A percentile compares a stretch with the other conserved stretches of the same genome.
Conservation (phyloP, 108 stramenopile species). For the Schizochytrium sp. region DNA sequence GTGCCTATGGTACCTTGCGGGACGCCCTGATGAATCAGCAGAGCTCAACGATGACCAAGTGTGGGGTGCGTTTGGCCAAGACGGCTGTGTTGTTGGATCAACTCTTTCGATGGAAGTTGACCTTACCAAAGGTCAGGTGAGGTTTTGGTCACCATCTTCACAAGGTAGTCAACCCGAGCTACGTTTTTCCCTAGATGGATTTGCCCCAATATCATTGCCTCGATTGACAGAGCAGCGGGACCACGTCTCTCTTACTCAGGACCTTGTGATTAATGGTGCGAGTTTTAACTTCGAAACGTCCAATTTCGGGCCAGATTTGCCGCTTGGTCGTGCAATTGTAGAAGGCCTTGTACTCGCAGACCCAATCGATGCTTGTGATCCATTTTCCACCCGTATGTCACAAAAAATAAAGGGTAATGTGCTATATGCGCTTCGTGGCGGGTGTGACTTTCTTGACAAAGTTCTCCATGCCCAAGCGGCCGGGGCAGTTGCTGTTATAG, state of each 20-base stretch:
- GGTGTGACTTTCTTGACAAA: constrained; percentile 55
- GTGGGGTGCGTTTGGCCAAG: constrained; percentile 30
- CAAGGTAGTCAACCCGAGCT: background rate
- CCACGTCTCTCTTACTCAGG: constrained; percentile 39
- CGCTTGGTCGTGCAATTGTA: background rate
- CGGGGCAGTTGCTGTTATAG: constrained; percentile 35
- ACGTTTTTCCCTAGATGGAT: constrained; percentile 9
- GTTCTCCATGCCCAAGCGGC: constrained; percentile 44
- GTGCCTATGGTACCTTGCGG: constrained; percentile 18
- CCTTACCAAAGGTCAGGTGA: background rate
- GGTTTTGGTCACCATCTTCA: background rate
- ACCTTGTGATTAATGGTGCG: background rate
- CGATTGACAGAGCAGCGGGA: background rate
- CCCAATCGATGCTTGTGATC: constrained; percentile 38
- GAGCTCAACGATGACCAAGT: constrained; percentile 28
- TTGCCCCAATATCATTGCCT: background rate
- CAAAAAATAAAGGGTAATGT: background rate
- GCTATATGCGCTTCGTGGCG: constrained; percentile 39
- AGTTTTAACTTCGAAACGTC: constrained; percentile 33
- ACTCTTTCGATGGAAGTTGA: constrained; percentile 39
- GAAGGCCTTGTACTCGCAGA: background rate
- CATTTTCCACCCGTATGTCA: constrained; percentile 6
- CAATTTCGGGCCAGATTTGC: constrained; percentile 49
- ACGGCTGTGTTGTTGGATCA: background rate
- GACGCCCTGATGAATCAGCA: background rate